Base-by-base conservation (phyloP, 768 basidiomycete species). In the Gymnopilus dilepis region DNA sequence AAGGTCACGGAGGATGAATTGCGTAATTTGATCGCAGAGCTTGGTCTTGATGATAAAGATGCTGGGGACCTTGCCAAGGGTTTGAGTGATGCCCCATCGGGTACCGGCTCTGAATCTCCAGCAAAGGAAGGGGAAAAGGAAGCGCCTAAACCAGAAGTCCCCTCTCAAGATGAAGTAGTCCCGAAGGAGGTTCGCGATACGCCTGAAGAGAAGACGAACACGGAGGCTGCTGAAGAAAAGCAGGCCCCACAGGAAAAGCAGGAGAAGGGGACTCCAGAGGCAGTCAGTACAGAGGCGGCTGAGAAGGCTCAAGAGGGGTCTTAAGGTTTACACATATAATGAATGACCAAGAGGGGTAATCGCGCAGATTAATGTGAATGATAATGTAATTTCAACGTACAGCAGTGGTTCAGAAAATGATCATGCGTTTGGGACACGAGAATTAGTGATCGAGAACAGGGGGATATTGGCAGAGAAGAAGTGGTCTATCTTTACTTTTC, bases 1-100 rank as follows among this genome's bases (percentile, higher is more conserved):
- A 85, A 86, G 65, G 88, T 89, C 22, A 91, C 92, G 3, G 84
- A 89, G 58, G 89, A 90, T 30, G 94, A 95, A 57, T 76, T 95
- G 64, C 74, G 74, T 62, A 84, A 86, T 61, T 76, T 95, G 37
- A 85, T 94, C 5, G 84, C 84, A 41, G 90, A 92, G 64, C 80
- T 95, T 24, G 92, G 92, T 13, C 79, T 95, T 22, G 86, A 83
- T 24, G 90, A 85, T 6, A 87, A 90, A 42, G 91, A 90, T n/a
- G 91, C 91, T 6, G 86, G 82, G 1, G 90, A 92, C 59, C 74
- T 94, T 62, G 87, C 89, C 21, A 87, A 84, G 70, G 90, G 86
- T 11, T 72, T 93, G 43, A 78, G 78, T 40, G 77, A 76, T 38
- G 70, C 66, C 21, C 58, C 67, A n/a, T 30, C 19, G n/a, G 28